A percentile compares a stretch with the other conserved stretches of the same genome.
phyloP scores from a whole-genome alignment of 257 asterid genomes.

The Ballota nigra region DNA sequence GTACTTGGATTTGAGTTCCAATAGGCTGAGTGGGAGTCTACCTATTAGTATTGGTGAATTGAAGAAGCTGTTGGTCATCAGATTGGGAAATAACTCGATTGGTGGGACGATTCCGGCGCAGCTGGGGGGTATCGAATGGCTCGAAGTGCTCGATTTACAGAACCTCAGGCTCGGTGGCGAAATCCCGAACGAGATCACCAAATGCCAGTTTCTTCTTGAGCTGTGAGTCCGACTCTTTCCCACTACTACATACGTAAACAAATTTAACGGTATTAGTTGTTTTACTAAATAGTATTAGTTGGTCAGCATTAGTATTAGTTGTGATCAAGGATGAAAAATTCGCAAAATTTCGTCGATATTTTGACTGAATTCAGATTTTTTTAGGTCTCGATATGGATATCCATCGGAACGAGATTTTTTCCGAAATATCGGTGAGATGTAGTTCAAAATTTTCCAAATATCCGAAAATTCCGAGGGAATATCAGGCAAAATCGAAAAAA shows the following conservation, averaged over 20 bases:
- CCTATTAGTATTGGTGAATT: constrained; percentile 60
- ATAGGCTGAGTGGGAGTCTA: constrained; percentile 64
- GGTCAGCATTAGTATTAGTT: too few species aligned
- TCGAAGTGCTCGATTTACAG: constrained; percentile 76
- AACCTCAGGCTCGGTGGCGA: constrained; percentile 61
- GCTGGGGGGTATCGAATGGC: constrained; percentile 74
- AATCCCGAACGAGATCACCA: constrained; percentile 63
- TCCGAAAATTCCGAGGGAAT: too few species aligned
- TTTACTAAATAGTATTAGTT: too few species aligned
- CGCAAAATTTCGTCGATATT: too few species aligned
- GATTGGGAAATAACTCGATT: constrained; percentile 64
- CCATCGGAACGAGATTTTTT: too few species aligned
- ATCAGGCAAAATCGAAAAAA: too few species aligned
- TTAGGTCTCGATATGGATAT: too few species aligned
- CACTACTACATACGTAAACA: not conserved
- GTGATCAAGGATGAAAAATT: too few species aligned
- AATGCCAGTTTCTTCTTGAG: constrained; percentile 81
- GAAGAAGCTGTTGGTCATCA: constrained; percentile 52
- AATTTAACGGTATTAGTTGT: too few species aligned
- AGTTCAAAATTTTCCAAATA: too few species aligned
- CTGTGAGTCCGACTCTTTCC: constrained; percentile 55
- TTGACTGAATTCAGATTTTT: too few species aligned
- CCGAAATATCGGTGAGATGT: too few species aligned
- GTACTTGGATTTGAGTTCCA: constrained; percentile 80
- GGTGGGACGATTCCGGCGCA: constrained; percentile 64